phyloP scores from a whole-genome alignment of 805 yeast species.

The Wickerhamiella kurtzmanii region DNA sequence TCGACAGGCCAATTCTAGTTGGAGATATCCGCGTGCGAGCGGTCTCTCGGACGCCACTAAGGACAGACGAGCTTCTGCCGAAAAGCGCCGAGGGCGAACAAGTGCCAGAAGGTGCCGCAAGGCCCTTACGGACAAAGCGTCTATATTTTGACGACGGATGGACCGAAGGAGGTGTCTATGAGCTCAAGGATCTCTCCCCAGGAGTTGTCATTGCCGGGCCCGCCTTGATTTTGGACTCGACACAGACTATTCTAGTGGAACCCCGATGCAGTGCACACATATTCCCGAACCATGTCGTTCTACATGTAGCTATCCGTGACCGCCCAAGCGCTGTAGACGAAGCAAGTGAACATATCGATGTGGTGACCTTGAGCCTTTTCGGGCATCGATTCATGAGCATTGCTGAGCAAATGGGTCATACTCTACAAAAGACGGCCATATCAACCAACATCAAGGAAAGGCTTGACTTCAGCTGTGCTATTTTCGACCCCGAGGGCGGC shows the following conservation, averaged over 20 bases:
- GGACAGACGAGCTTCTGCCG: slow-evolving; percentile 6
- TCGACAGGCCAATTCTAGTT: slow-evolving; percentile 45
- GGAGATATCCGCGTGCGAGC: slow-evolving; percentile 68
- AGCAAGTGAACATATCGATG: slow-evolving; percentile 36
- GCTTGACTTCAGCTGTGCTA: slow-evolving; percentile 72
- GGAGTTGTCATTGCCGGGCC: slow-evolving; percentile 56
- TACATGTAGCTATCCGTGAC: slow-evolving; percentile 23
- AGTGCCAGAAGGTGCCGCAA: slow-evolving; percentile 19
- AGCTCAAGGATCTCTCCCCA: slow-evolving; percentile 37
- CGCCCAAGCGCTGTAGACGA: slow-evolving; percentile 6
- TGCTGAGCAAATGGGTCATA: slow-evolving; percentile 81
- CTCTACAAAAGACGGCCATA: slow-evolving; percentile 65
- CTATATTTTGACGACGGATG: slow-evolving; percentile 46
- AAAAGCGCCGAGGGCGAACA: not conserved
- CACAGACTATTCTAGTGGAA: slow-evolving; percentile 66
- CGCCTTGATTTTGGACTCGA: slow-evolving; percentile 62
- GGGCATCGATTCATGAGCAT: slow-evolving; percentile 80
- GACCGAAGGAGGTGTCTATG: slow-evolving; percentile 40
- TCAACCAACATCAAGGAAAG: slow-evolving; percentile 76
- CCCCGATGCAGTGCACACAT: slow-evolving; percentile 47
- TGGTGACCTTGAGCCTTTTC: slow-evolving; percentile 60
- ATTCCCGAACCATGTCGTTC: slow-evolving; percentile 47
- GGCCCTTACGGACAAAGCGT: slow-evolving; percentile 23
- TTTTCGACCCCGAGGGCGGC: slow-evolving; percentile 64
- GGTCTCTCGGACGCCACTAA: slow-evolving; percentile 11